Base-by-base conservation (phyloP, 371 early-diverging fungal genomes). In the Conidiobolus coronatus region DNA sequence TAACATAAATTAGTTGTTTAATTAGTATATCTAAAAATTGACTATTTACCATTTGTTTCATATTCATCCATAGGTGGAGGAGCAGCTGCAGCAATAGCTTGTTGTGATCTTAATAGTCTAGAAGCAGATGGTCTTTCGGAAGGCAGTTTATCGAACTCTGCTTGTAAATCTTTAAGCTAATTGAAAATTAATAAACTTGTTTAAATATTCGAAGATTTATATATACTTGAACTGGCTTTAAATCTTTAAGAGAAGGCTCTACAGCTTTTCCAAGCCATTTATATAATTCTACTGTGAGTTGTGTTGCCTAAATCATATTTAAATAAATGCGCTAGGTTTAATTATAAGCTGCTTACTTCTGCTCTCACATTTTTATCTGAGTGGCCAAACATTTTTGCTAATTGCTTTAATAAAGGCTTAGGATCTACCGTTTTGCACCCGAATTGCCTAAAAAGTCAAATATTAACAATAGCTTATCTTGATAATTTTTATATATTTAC, bases 361-460 rank as follows among this genome's bases (percentile, higher is more conserved):
- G 76, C 73, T 45, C 97, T 71, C 17, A 96, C 95, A 43, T 68
- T 75, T 50, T 83, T 87, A 58, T 96, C 97, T 13, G 79, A 72
- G 54, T 95, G 92, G 23, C 78, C 81, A 63, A 95, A 92, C 11
- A 93, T 64, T 51, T 84, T 79, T 2, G 82, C 67, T n/a, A 96
- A 54, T 11, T 66, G 60, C 58, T 94, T 94, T 36, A 87, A 50
- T 13, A 93, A 59, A 0, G 80, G 79, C 52, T 90, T 93, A 21
- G 81, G 66, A 33, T 65, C 71, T 13, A 85, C 68, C 37, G 71
- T 70, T 51, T 84, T 79, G 12, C 67, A 54, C 24, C 96, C 96
- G 59, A 79, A 95, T 40, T 63, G 63, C 42, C 29, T 29, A 29
- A 5, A 9, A 29, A 29, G 3, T 9, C 53, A 12, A 65, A 60